A percentile compares a stretch with the other conserved stretches of the same genome.
These are phyloP conservation scores for Wickerhamomyces bisporus DNA, from an alignment of 805 yeast species.

Conservation along the genomic window DNA sequence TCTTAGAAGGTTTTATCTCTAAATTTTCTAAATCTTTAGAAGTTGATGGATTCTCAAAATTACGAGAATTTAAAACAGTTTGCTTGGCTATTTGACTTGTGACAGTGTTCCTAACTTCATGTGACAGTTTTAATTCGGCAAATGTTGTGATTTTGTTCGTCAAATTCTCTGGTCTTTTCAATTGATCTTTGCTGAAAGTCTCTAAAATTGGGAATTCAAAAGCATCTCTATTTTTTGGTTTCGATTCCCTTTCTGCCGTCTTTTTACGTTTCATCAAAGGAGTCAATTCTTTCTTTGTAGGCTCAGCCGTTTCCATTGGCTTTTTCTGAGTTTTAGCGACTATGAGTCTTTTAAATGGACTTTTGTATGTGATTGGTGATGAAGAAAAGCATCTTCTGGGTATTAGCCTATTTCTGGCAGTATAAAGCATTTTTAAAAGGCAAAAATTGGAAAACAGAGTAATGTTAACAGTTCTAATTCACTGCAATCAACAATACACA, in stretches of 20 bases:
- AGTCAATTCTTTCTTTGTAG: not conserved
- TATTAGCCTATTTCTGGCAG: not conserved
- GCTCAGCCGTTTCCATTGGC: not conserved
- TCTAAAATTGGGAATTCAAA: slow-evolving; percentile 16
- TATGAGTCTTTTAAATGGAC: slow-evolving; percentile 1
- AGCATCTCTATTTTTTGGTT: slow-evolving; percentile 5
- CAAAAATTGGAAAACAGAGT: not conserved
- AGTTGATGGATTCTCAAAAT: slow-evolving; percentile 14
- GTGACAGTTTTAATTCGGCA: slow-evolving; percentile 60
- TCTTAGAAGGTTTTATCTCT: slow-evolving; percentile 58
- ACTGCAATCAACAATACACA: too few relatives aligned
- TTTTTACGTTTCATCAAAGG: slow-evolving; percentile 1
- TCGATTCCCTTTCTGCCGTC: not conserved
- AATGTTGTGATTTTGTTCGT: slow-evolving; percentile 56
- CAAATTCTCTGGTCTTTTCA: slow-evolving; percentile 32
- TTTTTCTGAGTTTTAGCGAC: not conserved
- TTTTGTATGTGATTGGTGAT: not conserved
- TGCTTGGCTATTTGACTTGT: slow-evolving; percentile 45
- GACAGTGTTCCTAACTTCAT: slow-evolving; percentile 59
- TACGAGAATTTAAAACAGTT: slow-evolving; percentile 33
- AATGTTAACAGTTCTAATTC: too few relatives aligned
- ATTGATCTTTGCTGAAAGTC: slow-evolving; percentile 24
- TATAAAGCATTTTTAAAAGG: too few relatives aligned
- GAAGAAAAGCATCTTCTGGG: not conserved
- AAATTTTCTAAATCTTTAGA: slow-evolving; percentile 10